These are phyloP conservation scores for Macadamia integrifolia DNA, from an alignment of 164 flowering plant genomes.

Conservation along the genomic window DNA sequence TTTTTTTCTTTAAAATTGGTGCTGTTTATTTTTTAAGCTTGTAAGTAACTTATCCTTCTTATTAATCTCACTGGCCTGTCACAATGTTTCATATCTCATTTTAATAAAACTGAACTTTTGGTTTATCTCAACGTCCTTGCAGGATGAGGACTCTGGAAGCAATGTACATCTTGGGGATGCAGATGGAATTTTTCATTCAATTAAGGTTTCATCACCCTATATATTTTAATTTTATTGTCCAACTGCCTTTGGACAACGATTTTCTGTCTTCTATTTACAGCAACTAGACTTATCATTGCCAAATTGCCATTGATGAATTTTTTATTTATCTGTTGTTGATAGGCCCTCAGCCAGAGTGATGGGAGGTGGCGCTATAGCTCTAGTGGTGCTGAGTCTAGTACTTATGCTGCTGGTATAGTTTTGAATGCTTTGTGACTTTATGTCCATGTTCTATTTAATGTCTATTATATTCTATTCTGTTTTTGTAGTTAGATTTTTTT, in stretches of 20 bases:
- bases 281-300: neutral
- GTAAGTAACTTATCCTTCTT: neutral
- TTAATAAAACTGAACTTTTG: neutral
- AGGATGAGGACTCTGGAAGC: constrained; percentile 49
- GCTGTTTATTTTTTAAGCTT: neutral
- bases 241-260: neutral
- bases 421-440: neutral
- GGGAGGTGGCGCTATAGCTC: constrained; percentile 90
- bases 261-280: neutral
- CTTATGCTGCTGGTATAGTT: constrained; percentile 77
- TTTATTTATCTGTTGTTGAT: constrained; percentile 13
- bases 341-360: constrained; percentile 96
- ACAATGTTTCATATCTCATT: neutral
- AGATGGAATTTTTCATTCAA: constrained; percentile 66
- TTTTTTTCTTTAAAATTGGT: neutral
- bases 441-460: neutral
- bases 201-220: constrained; percentile 51
- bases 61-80: neutral
- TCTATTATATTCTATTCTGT: neutral
- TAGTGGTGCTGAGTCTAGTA: constrained; percentile 76
- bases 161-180: constrained; percentile 61
- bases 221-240: neutral
- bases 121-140: constrained; percentile 12
- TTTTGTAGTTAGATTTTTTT: neutral
- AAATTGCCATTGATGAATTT: neutral